A percentile compares a stretch with the other conserved stretches of the same genome.
These are phyloP conservation scores for Lichtheimia hyalospora DNA, from an alignment of 371 early-diverging fungal genomes.

Conservation along the genomic window DNA sequence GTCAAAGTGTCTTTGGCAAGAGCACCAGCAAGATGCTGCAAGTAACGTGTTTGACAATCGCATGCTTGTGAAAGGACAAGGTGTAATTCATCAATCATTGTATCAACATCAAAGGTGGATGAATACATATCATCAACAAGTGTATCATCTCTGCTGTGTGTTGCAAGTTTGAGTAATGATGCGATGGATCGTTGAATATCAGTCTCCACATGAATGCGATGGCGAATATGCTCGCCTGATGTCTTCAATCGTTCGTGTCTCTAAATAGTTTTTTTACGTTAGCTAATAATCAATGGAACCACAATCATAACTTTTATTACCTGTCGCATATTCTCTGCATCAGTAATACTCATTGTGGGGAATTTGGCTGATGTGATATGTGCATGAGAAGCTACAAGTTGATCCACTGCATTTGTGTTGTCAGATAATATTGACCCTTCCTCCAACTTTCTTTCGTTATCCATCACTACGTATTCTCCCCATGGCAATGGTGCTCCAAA, in stretches of 20 bases:
- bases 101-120: slow-evolving; percentile 3
- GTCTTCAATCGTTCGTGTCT: slow-evolving; percentile 6
- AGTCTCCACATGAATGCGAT: slow-evolving; percentile 11
- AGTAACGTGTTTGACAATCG: slow-evolving; percentile 9
- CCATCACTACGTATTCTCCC: too few species aligned
- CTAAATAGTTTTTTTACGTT: background rate
- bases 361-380: background rate
- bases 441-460: too few species aligned
- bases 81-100: slow-evolving; percentile 13
- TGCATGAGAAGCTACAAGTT: background rate
- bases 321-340: background rate
- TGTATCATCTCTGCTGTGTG: background rate
- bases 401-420: background rate
- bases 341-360: background rate
- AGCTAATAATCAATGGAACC: background rate
- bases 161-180: slow-evolving; percentile 11
- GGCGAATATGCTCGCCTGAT: slow-evolving; percentile 1
- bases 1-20: slow-evolving; percentile 6
- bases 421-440: too few species aligned
- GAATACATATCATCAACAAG: slow-evolving; percentile 2
- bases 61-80: slow-evolving; percentile 6
- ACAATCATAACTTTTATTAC: background rate
- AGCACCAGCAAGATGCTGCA: slow-evolving; percentile 26
- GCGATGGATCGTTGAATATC: slow-evolving; percentile 11
- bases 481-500: background rate